Percentiles rank a stretch among this genome's conserved stretches.
Evolutionary conservation across 2,329 filamentous ascomycete species (phyloP).

Genomic region (Alternaria sp.): DNA sequence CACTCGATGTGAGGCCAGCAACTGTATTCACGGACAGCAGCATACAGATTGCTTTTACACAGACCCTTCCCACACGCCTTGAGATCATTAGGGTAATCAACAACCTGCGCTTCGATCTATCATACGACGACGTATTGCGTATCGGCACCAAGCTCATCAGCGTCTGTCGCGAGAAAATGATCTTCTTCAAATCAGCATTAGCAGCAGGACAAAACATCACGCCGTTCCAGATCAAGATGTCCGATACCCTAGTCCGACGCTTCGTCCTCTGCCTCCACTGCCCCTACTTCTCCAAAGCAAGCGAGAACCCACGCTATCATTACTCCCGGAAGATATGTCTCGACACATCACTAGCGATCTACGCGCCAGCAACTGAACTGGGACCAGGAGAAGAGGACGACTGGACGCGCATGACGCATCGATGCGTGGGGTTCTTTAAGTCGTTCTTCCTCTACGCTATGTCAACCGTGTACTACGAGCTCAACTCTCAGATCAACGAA

Average conservation of each 20-base stretch:
- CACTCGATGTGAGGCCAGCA: conserved; percentile 27
- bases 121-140: conserved; percentile 38
- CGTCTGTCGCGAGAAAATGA: conserved; percentile 25
- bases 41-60: conserved; percentile 44
- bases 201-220: conserved; percentile 10
- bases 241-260: conserved; percentile 61
- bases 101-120: conserved; percentile 35
- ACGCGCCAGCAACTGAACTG: conserved; percentile 18
- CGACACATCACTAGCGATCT: conserved; percentile 44
- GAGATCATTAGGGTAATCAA: conserved; percentile 45
- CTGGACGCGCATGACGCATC: conserved; percentile 26
- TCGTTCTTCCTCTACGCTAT: conserved; percentile 30
- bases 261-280: conserved; percentile 64
- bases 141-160: conserved; percentile 36
- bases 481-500: conserved; percentile 29
- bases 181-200: conserved; percentile 23
- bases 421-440: conserved; percentile 34
- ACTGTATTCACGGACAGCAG: conserved; percentile 45
- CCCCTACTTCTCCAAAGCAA: conserved; percentile 54
- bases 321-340: conserved; percentile 57
- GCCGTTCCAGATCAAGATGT: conserved; percentile 55
- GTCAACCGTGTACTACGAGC: conserved; percentile 32
- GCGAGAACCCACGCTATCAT: conserved; percentile 55
- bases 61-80: conserved; percentile 46
- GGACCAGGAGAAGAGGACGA: conserved; percentile 25